Conservation (phyloP, 495 filamentous ascomycete species). For the Penicillium simplicissimum region DNA sequence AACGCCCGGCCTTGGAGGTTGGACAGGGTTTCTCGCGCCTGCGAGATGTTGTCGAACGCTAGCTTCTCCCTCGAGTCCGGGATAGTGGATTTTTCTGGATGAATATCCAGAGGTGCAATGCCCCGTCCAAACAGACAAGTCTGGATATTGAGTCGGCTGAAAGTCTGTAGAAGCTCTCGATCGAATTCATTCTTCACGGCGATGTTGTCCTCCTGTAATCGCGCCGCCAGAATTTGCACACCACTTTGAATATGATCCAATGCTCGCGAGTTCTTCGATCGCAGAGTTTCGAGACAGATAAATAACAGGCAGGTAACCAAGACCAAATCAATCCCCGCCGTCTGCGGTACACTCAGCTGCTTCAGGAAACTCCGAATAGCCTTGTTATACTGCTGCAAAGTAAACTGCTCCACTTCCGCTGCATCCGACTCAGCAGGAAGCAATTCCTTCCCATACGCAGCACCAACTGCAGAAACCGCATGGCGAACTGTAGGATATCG, state of each 20-base stretch:
- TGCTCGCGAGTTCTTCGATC: slow-evolving; percentile 20
- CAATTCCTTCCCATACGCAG: slow-evolving; percentile 54
- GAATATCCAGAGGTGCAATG: not conserved
- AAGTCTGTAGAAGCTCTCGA: slow-evolving; percentile 18
- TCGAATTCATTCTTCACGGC: slow-evolving; percentile 1
- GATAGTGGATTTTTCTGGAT: not conserved
- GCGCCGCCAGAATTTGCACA: not conserved
- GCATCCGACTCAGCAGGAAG: not conserved
- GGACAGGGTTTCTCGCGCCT: slow-evolving; percentile 3
- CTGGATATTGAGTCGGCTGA: slow-evolving; percentile 24
- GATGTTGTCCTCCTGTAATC: not conserved
- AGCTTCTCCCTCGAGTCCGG: not conserved
- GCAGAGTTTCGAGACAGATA: slow-evolving; percentile 32
- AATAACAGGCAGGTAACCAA: slow-evolving; percentile 34
- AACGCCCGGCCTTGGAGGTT: slow-evolving; percentile 3
- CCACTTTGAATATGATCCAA: slow-evolving; percentile 26
- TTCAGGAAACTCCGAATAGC: slow-evolving; percentile 47
- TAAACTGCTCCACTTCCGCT: slow-evolving; percentile 26
- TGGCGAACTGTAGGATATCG: slow-evolving; percentile 60
- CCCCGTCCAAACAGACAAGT: not conserved
- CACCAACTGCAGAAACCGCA: slow-evolving; percentile 64
- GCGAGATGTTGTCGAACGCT: not conserved
- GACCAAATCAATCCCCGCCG: slow-evolving; percentile 13
- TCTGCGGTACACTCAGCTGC: slow-evolving; percentile 9
- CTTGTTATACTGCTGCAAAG: slow-evolving; percentile 56